Percentiles rank a stretch among this genome's conserved stretches.
These are phyloP conservation scores for Leccinum arenicola DNA, from an alignment of 768 basidiomycete species.

Conservation along the genomic window DNA sequence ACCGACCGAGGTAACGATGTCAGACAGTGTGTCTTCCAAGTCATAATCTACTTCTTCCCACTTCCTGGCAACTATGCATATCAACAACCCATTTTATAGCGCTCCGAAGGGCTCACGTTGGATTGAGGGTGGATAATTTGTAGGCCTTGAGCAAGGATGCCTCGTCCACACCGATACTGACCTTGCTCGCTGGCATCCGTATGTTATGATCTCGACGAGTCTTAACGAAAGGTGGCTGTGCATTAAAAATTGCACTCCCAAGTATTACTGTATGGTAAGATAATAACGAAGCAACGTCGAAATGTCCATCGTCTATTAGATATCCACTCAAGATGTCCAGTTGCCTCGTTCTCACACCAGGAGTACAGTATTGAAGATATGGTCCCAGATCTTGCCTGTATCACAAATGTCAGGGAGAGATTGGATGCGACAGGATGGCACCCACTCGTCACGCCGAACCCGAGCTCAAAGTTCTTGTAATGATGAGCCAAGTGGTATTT, in stretches of 20 bases:
- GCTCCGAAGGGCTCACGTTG: conserved; percentile 51
- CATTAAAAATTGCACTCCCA: neutral
- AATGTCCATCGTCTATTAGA: neutral
- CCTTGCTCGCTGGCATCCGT: conserved; percentile 39
- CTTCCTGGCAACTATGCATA: conserved; percentile 42
- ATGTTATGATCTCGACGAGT: neutral
- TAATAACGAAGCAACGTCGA: conserved; percentile 11
- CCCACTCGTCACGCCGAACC: conserved; percentile 93
- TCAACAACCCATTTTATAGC: conserved; percentile 2
- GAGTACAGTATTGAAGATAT: conserved; percentile 82
- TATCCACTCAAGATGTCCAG: neutral
- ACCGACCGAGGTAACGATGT: conserved; percentile 57
- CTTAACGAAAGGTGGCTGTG: conserved; percentile 17
- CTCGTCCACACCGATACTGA: conserved; percentile 75
- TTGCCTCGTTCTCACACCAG: conserved; percentile 42
- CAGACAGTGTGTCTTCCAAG: conserved; percentile 70
- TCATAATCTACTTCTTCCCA: conserved; percentile 94
- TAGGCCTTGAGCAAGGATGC: conserved; percentile 85
- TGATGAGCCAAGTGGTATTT: conserved; percentile 97
- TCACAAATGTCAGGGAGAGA: conserved; percentile 3
- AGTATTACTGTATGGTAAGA: conserved; percentile 10
- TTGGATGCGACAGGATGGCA: conserved; percentile 3
- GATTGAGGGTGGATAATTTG: conserved; percentile 72
- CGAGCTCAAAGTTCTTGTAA: conserved; percentile 97
- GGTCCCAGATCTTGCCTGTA: conserved; percentile 90